phyloP scores from a whole-genome alignment of 176 grass and related monocot species.

The Dendrocalamus sinicus region DNA sequence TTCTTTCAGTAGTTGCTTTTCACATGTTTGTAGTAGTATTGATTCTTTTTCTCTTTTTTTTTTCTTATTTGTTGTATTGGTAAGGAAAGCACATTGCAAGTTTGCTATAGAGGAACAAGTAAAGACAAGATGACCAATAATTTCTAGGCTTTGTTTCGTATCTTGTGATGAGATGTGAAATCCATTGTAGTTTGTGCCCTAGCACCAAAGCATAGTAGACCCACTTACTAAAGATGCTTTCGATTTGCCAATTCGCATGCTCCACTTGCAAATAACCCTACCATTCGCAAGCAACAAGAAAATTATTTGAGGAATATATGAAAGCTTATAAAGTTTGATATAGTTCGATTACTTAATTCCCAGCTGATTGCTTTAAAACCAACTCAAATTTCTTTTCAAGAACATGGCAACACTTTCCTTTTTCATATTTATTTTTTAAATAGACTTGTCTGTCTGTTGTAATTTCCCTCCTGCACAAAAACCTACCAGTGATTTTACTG shows the following conservation, averaged over 20 bases:
- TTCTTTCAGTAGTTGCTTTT: constrained; percentile 39
- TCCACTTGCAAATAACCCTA: not conserved
- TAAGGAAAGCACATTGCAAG: constrained; percentile 38
- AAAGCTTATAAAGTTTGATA: not conserved
- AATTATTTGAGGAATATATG: not conserved
- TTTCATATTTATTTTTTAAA: not conserved
- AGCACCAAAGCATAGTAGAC: constrained; percentile 25
- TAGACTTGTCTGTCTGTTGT: not conserved
- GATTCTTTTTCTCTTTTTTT: not conserved
- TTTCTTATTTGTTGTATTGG: constrained; percentile 31
- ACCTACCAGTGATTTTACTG: not conserved
- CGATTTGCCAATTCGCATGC: constrained; percentile 11
- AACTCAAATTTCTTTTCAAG: not conserved
- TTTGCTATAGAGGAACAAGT: constrained; percentile 40
- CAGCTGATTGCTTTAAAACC: not conserved
- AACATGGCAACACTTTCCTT: not conserved
- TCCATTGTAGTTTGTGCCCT: constrained; percentile 26
- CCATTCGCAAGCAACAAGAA: not conserved
- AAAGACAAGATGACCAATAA: constrained; percentile 41
- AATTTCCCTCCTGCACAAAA: not conserved
- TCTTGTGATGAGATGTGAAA: constrained; percentile 49
- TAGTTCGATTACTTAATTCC: not conserved
- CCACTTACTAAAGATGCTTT: constrained; percentile 48
- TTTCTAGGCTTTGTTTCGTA: constrained; percentile 44
- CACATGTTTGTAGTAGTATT: constrained; percentile 31